phyloP scores from a whole-genome alignment of 352 stramenopile genomes.

The Phytophthora sansomeana region DNA sequence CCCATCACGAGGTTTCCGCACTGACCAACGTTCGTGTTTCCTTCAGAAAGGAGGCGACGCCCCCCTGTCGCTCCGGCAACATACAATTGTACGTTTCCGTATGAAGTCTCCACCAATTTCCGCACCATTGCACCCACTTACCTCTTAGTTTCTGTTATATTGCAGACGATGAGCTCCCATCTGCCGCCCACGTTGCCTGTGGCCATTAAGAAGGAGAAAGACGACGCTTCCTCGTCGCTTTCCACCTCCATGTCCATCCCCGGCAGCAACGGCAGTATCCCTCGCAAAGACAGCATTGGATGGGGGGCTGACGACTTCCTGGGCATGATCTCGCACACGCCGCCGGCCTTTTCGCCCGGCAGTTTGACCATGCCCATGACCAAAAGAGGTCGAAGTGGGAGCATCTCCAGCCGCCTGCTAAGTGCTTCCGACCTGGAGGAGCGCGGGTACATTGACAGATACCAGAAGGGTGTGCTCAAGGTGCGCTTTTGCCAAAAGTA shows the following conservation, averaged over 20 bases:
- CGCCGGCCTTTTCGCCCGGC: constrained; percentile 90
- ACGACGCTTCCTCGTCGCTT: constrained; percentile 25
- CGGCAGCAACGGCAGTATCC: constrained; percentile 42
- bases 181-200: constrained; percentile 73
- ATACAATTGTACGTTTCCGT: not conserved
- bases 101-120: not conserved
- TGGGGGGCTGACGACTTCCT: constrained; percentile 88
- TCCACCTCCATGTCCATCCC: constrained; percentile 46
- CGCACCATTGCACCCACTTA: not conserved
- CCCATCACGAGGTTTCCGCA: not conserved
- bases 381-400: constrained; percentile 85
- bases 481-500: constrained; percentile 29
- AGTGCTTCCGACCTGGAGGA: constrained; percentile 92
- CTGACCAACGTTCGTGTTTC: not conserved
- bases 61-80: constrained; percentile 35
- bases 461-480: constrained; percentile 93
- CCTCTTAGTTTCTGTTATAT: not conserved
- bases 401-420: constrained; percentile 86
- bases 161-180: constrained; percentile 48
- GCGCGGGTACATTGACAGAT: constrained; percentile 89
- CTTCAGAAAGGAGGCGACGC: constrained; percentile 5
- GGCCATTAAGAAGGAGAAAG: constrained; percentile 76
- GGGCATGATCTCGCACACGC: constrained; percentile 91
- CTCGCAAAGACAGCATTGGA: constrained; percentile 84
- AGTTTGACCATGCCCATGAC: constrained; percentile 90